Evolutionary conservation across 2,329 filamentous ascomycete species (phyloP), one percentile per base, ranked within the genome.

Genomic region (Phoma sp.): DNA sequence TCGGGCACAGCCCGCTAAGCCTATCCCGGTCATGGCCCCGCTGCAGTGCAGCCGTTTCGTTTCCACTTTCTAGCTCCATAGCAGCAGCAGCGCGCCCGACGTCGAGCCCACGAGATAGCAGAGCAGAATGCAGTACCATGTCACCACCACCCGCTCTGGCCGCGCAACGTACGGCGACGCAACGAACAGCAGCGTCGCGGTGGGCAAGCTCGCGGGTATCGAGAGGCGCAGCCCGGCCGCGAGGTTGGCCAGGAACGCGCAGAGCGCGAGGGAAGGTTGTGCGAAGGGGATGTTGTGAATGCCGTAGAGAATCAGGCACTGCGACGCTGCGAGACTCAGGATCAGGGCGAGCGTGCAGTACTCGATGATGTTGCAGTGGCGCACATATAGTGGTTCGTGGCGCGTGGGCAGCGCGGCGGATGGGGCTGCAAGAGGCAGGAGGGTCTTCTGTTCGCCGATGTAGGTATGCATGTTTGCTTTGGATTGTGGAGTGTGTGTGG

Each of bases 71-170:
- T 8, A 51, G 30, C 33, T 30, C 47, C 50, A 46, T 32, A 47
- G 42, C 38, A 64, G 55, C 45, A 64, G 40, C 52, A 63, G 40
- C 35, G 64, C 63, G 6, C 63, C 66, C 46, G 55, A 49, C 27
- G 57, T 58, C 30, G 62, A 57, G 18, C 66, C 62, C 13, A 61
- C 42, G 23, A 69, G 56, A 49, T 69, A 69, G 45, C 60, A 63
- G 23, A 68, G 54, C 30, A 69, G 42, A 5, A 62, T 56, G 25
- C 61, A 41, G 35, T 67, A 67, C 35, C 65, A 56, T 36, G 51
- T 58, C 36, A 58, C 45, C 2, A 58, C 55, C 10, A 68, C 42
- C 6, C 43, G 52, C 35, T 64, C 59, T n/a, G 52, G 50, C 13
- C 52, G 58, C 10, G 58, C 59, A 8, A 69, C 33, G 22, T 57